A percentile compares a stretch with the other conserved stretches of the same genome.
These are phyloP conservation scores for Fusarium phyllophilum DNA, from an alignment of 2,329 filamentous ascomycete species.

Conservation along the genomic window DNA sequence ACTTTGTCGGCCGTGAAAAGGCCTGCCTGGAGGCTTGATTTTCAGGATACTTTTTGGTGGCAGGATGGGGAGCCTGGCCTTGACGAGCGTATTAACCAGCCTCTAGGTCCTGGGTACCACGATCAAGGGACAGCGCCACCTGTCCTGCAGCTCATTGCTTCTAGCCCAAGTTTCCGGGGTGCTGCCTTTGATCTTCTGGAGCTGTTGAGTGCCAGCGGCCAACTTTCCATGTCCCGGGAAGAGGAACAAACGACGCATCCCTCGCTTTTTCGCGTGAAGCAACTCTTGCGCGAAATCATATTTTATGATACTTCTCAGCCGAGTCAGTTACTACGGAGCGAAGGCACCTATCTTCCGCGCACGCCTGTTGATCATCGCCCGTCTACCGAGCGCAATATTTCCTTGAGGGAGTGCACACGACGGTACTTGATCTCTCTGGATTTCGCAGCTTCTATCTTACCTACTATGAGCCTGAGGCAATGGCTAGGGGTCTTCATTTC, in stretches of 20 bases:
- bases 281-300: slow-evolving; percentile 64
- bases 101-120: slow-evolving; percentile 11
- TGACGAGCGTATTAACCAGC: slow-evolving; percentile 33
- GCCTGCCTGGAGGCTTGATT: slow-evolving; percentile 61
- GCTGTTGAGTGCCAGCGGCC: slow-evolving; percentile 61
- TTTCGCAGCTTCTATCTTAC: slow-evolving; percentile 52
- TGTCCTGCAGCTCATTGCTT: slow-evolving; percentile 60
- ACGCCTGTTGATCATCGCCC: slow-evolving; percentile 56
- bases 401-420: slow-evolving; percentile 61
- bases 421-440: slow-evolving; percentile 66
- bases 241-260: slow-evolving; percentile 61
- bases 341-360: slow-evolving; percentile 30
- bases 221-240: slow-evolving; percentile 59
- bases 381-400: slow-evolving; percentile 57
- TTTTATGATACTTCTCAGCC: slow-evolving; percentile 64
- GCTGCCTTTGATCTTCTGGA: slow-evolving; percentile 64
- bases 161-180: slow-evolving; percentile 61
- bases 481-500: slow-evolving; percentile 65
- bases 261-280: slow-evolving; percentile 63
- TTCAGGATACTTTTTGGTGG: slow-evolving; percentile 68
- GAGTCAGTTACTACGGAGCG: slow-evolving; percentile 53
- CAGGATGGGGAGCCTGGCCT: slow-evolving; percentile 58
- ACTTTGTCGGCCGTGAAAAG: slow-evolving; percentile 53
- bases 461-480: slow-evolving; percentile 53
- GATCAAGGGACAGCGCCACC: slow-evolving; percentile 57